A percentile compares a stretch with the other conserved stretches of the same genome.
Conservation (phyloP, 83 land plant species). For the Larix sibirica region DNA sequence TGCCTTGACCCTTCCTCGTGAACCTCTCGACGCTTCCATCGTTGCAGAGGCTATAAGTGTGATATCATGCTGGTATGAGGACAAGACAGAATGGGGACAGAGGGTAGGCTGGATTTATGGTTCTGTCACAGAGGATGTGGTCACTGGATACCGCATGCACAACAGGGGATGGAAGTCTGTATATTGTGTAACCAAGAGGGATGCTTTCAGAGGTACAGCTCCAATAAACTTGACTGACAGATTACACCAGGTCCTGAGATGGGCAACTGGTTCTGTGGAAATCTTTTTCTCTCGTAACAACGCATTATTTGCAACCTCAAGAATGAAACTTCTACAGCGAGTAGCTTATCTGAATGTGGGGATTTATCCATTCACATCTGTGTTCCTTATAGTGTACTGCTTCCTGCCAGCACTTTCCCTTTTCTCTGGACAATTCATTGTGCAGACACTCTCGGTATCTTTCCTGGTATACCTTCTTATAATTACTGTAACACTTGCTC, state of each 20-base stretch:
- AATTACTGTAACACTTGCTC: constrained; percentile 41
- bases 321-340: constrained; percentile 68
- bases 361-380: constrained; percentile 71
- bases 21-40: constrained; percentile 63
- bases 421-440: constrained; percentile 63
- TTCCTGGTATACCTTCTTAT: constrained; percentile 60
- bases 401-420: constrained; percentile 76
- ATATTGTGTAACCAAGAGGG: constrained; percentile 73
- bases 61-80: constrained; percentile 70
- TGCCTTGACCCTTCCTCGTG: constrained; percentile 40
- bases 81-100: constrained; percentile 80
- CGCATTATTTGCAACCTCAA: constrained; percentile 43
- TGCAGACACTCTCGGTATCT: constrained; percentile 39
- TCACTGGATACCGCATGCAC: constrained; percentile 79
- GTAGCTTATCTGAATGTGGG: constrained; percentile 64
- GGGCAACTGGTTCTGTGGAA: constrained; percentile 81
- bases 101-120: constrained; percentile 81
- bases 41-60: constrained; percentile 80
- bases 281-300: constrained; percentile 82
- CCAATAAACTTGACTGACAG: constrained; percentile 69
- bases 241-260: constrained; percentile 71
- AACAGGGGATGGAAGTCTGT: constrained; percentile 84
- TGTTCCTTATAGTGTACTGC: constrained; percentile 65
- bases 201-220: constrained; percentile 70
- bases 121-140: constrained; percentile 75